Evolutionary conservation across 1,139 yeast species (phyloP), one percentile per base, ranked within the genome.

Genomic region (Geotrichum macrosporum): DNA sequence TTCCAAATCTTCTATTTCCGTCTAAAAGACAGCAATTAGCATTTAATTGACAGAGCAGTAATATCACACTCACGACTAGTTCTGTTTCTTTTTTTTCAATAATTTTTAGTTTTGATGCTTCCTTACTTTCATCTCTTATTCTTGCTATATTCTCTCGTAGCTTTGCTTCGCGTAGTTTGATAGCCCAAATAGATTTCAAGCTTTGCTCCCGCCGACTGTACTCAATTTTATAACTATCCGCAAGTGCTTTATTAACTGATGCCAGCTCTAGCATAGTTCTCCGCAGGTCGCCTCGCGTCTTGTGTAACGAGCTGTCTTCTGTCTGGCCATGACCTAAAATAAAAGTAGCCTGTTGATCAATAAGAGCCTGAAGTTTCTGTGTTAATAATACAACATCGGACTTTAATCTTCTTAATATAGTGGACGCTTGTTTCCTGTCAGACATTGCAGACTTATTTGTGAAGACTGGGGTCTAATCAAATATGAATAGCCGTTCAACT

Each of bases 1-100:
- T 35, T 56, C 53, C 10, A 57, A 33, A 12, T 43, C 40, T n/a
- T 49, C 47, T 20, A 52, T 52, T 29, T 53, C 56, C 4, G 16
- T 30, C 19, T 35, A 24, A 13, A 47, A 15, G 4, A 13, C 13
- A 9, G 19, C 36, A 34, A 34, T 5, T 13, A 24, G 6, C 9
- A 24, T 24, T 20, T n/a, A 35, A 18, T 48, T 45, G 18, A 46
- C 35, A n/a, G 45, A 44, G 15, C 26, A 21, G 3, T 15, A 6
- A 13, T 12, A 19, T n/a, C n/a, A 20, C n/a, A 44, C 53, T 35
- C 37, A 47, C 53, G 16, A 19, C 33, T 21, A 51, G 32, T 6
- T 33, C 10, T 10, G 19, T 12, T 38, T 44, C 32, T 20, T 39
- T 36, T 21, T 32, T 40, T 15, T 32, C 46, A 4, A 47, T 35